These are phyloP conservation scores for Phyllosticta citrichinensis DNA, from an alignment of 2,329 filamentous ascomycete species.

Conservation along the genomic window DNA sequence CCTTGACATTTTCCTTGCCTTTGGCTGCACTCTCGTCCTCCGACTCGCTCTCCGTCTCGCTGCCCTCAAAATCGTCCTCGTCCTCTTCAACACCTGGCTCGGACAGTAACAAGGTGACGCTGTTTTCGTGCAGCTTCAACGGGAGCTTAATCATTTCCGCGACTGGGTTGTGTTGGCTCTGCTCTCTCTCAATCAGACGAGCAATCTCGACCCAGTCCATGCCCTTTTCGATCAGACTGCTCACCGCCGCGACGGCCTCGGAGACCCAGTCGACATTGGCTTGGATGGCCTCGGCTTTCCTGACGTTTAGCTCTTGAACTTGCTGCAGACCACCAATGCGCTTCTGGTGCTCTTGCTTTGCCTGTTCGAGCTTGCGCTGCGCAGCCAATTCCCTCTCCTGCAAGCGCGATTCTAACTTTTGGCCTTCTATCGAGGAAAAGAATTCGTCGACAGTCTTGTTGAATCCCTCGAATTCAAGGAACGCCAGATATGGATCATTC, in stretches of 20 bases:
- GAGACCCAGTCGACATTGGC: constrained; percentile 85
- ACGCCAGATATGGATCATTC: constrained; percentile 51
- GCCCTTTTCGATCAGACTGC: constrained; percentile 79
- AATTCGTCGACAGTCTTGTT: constrained; percentile 94
- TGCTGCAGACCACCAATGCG: constrained; percentile 75
- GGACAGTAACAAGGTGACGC: constrained; percentile 66
- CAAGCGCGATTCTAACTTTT: constrained; percentile 76
- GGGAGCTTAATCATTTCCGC: constrained; percentile 80
- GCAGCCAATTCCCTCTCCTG: constrained; percentile 74
- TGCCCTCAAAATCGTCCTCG: constrained; percentile 48
- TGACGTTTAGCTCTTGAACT: constrained; percentile 69
- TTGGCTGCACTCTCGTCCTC: constrained; percentile 29
- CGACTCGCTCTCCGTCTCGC: constrained; percentile 41
- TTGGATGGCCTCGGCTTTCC: constrained; percentile 83
- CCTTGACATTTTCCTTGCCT: constrained; percentile 14
- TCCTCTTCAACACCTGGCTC: constrained; percentile 59
- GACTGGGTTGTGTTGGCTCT: constrained; percentile 69
- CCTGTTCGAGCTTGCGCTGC: constrained; percentile 75
- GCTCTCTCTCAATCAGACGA: constrained; percentile 78
- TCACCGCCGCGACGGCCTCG: constrained; percentile 86
- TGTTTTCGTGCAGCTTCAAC: constrained; percentile 82
- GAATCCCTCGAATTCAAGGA: constrained; percentile 73
- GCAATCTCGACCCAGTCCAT: constrained; percentile 97
- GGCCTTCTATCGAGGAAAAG: constrained; percentile 91
- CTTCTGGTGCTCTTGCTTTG: constrained; percentile 71